Percentiles rank a stretch among this genome's conserved stretches.
Evolutionary conservation across 2,329 filamentous ascomycete genomes (phyloP).

Genomic region (Aspergillus sp.): DNA sequence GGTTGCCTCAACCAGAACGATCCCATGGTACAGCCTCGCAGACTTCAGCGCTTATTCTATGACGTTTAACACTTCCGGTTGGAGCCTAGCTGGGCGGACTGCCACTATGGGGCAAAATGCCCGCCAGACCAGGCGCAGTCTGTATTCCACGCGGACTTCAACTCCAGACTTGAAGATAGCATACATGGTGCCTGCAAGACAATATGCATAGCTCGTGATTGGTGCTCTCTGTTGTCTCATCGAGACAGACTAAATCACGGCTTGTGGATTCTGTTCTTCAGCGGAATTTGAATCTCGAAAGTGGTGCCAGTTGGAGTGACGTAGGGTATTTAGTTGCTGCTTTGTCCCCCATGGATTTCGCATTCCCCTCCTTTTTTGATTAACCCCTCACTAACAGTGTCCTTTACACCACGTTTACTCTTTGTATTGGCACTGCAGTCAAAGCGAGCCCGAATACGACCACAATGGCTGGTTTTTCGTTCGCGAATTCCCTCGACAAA

Average conservation of each 20-base stretch:
- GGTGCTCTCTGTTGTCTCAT: conserved; percentile 5
- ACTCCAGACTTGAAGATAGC: neutral
- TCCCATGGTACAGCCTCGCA: neutral
- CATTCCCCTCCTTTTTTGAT: neutral
- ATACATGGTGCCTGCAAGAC: neutral
- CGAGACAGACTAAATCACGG: neutral
- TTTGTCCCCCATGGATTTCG: neutral
- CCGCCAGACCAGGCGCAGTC: neutral
- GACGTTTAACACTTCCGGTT: neutral
- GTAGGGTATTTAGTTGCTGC: conserved; percentile 6
- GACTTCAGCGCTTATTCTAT: neutral
- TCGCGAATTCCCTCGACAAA: conserved; percentile 33
- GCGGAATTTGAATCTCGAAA: conserved; percentile 5
- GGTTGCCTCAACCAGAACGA: neutral
- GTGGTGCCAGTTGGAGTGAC: conserved; percentile 5
- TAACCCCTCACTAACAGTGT: neutral
- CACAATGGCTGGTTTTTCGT: conserved; percentile 34
- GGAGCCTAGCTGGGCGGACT: no score
- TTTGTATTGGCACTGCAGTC: neutral
- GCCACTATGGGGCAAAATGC: neutral
- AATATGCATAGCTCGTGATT: neutral
- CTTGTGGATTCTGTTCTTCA: conserved; percentile 5
- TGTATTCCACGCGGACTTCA: neutral
- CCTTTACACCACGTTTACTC: neutral
- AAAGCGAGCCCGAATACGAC: neutral